Evolutionary conservation across 169 alveolate genomes (phyloP).

Genomic region (Plasmodium vinckei): DNA sequence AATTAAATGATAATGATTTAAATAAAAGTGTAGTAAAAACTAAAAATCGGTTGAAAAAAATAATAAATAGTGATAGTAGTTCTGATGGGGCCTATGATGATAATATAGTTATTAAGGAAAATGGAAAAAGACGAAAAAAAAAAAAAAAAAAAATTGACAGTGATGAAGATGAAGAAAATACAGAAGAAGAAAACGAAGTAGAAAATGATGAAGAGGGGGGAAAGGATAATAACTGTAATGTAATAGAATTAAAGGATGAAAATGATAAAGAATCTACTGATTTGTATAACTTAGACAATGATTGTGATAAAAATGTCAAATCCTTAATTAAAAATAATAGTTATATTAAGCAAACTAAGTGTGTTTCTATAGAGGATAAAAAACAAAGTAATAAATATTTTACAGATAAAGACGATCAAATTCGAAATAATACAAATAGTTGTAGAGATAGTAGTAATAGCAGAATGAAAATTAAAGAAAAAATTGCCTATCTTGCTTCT

Average conservation of each 20-base stretch:
- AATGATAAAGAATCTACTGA: neutral
- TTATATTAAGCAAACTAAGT: too few species aligned
- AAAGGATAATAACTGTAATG: neutral
- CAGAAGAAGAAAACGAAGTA: neutral
- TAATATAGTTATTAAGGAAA: neutral
- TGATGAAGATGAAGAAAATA: neutral
- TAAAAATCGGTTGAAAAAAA: slow-evolving; percentile 48
- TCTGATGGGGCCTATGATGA: neutral
- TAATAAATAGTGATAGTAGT: slow-evolving; percentile 33
- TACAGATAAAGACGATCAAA: neutral
- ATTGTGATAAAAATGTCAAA: neutral
- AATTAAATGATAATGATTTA: slow-evolving; percentile 8
- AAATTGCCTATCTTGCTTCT: too few species aligned
- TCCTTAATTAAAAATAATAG: neutral
- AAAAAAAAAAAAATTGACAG: neutral
- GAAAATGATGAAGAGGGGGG: neutral
- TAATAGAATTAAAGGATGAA: neutral
- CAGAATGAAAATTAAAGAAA: too few species aligned
- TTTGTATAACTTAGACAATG: neutral
- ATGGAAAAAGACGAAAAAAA: neutral
- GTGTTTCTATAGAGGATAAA: too few species aligned
- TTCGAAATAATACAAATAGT: neutral
- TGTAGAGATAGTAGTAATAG: neutral
- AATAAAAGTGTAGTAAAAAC: neutral
- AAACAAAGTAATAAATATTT: too few species aligned